Conservation (phyloP, 768 basidiomycete genomes). For the Russula abietina region DNA sequence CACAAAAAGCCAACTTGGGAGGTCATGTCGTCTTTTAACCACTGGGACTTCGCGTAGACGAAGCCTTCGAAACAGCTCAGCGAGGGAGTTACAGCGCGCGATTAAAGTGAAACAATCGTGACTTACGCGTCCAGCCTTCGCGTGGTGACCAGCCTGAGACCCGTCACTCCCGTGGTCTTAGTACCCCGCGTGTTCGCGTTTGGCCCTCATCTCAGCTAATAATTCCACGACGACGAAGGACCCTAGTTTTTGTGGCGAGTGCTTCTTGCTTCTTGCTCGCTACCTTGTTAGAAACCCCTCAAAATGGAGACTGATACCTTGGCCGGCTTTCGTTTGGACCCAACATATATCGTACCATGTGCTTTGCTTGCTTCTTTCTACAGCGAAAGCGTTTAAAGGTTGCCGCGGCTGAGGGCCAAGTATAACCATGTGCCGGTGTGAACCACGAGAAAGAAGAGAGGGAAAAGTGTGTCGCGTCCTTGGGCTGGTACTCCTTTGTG, state of each 20-base stretch:
- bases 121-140: no score
- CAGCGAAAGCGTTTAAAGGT: neutral
- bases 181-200: no score
- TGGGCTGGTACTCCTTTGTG: neutral
- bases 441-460: neutral
- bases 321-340: neutral
- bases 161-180: no score
- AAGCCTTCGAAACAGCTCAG: neutral
- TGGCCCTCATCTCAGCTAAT: no score
- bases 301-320: neutral
- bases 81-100: neutral
- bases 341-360: neutral
- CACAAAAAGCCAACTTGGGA: neutral
- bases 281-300: neutral
- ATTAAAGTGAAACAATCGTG: no score
- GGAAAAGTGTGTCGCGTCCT: no score
- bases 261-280: neutral
- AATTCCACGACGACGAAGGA: no score
- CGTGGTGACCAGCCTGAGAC: no score
- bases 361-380: neutral
- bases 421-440: neutral
- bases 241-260: neutral
- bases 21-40: slow-evolving; percentile 3
- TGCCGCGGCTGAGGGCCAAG: neutral
- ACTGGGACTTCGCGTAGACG: neutral